These are phyloP conservation scores for Plantago rigida DNA, from an alignment of 305 asterid genomes.

Conservation along the genomic window DNA sequence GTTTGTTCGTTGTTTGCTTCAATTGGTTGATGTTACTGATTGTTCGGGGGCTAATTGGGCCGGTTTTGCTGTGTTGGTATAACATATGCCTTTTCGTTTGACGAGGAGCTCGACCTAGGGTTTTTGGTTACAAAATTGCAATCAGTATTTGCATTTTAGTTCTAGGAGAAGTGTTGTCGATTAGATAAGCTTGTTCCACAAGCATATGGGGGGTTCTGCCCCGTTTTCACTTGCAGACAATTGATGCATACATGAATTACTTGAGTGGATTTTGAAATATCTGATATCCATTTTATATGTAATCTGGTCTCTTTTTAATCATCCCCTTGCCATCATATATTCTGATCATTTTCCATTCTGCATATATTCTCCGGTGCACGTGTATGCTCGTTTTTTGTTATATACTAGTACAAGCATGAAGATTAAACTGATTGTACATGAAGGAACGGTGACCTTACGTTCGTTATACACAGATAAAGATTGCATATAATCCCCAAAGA, in stretches of 20 bases:
- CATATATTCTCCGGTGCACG: neutral
- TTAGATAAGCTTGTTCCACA: neutral
- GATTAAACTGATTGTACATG: neutral
- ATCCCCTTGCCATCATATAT: neutral
- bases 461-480: slow-evolving; percentile 58
- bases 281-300: neutral
- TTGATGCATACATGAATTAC: neutral
- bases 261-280: neutral
- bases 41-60: neutral
- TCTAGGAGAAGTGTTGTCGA: neutral
- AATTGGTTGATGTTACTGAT: neutral
- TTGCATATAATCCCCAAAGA: slow-evolving; percentile 73
- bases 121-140: neutral
- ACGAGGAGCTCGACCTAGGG: no score
- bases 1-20: neutral
- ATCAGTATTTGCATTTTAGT: neutral
- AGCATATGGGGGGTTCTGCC: neutral
- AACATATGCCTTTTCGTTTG: neutral
- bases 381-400: neutral
- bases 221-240: neutral
- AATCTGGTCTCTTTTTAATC: no score
- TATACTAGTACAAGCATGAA: neutral
- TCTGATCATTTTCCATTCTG: neutral
- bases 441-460: slow-evolving; percentile 8
- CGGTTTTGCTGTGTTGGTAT: neutral